Evolutionary conservation across 352 stramenopile species (phyloP), one percentile per base, ranked within the genome.

Genomic region (Phytophthora citrophthora): DNA sequence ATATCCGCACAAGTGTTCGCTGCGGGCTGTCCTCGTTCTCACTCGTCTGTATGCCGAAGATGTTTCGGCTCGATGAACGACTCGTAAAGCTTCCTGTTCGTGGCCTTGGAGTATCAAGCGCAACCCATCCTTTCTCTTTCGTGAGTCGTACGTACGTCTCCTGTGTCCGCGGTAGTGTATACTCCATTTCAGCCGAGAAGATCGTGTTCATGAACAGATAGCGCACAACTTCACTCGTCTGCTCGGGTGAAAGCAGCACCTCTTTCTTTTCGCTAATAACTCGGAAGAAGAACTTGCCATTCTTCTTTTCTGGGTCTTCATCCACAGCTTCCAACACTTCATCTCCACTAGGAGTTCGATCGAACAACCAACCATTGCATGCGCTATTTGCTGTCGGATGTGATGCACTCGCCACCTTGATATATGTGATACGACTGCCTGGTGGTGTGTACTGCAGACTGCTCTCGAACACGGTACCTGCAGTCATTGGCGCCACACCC

Each of bases 211-310:
- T 61, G 39, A 89, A 89, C 9, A 92, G 44, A 36, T 81, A 88
- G 20, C 76, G 84, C 46, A 90, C 68, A 6, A 94, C 66, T 41
- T 90, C 79, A 49, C 80, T 86, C n/a, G 58, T 86, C 7, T 64
- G 68, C 63, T 93, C 86, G 0, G 86, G 86, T 9, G 86, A 93
- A 20, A 92, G 64, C 26, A 94, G 59, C 16, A 94, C 86, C 29
- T 90, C 70, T 50, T 91, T 93, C 62, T 85, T 89, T 18, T 81
- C 76, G 20, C 62, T 74, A 10, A 89, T 32, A n/a, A 92, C 79
- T 16, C 86, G 82, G 62, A 88, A 94, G 60, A 86, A 94, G 54
- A 93, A 94, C 51, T 86, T 90, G 66, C 86, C 86, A 43, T 88
- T 83, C 62, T 89, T 89, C 64, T 90, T 90, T 54, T 91, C 83